Conservation (phyloP, 371 early-diverging fungal genomes). For the Actinomortierella ambigua region DNA sequence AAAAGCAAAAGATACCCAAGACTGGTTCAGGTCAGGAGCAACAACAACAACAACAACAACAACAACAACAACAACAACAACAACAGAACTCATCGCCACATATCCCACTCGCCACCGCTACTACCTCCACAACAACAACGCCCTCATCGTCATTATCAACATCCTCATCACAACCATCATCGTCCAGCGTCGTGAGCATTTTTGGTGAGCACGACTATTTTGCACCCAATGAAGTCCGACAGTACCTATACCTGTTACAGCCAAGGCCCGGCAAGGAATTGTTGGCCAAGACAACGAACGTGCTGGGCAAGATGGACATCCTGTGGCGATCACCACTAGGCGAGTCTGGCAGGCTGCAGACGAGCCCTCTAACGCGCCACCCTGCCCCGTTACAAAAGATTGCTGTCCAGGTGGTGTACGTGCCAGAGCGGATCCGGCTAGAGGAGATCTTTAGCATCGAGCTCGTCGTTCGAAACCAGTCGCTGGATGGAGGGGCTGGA, state of each 20-base stretch:
- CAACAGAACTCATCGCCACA: not conserved
- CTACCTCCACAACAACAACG: too few relatives aligned
- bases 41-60: not conserved
- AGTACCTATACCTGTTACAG: constrained; percentile 86
- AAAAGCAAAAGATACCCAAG: constrained; percentile 11
- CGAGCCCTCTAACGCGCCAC: constrained; percentile 90
- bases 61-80: not conserved
- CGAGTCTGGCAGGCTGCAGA: constrained; percentile 89
- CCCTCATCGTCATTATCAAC: constrained; percentile 7
- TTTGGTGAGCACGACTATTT: constrained; percentile 67
- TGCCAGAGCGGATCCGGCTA: constrained; percentile 53
- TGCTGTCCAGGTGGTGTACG: constrained; percentile 67
- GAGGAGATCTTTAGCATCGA: constrained; percentile 74
- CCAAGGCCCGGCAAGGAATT: constrained; percentile 67
- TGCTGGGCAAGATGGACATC: constrained; percentile 93
- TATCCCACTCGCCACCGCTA: too few relatives aligned
- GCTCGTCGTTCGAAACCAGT: constrained; percentile 58
- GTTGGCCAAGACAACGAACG: constrained; percentile 74
- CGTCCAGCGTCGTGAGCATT: constrained; percentile 39
- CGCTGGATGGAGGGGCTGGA: too few relatives aligned
- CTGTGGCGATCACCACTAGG: constrained; percentile 90
- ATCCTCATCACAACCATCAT: not conserved
- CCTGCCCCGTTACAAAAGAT: constrained; percentile 77
- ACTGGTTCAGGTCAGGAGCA: constrained; percentile 15
- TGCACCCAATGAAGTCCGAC: constrained; percentile 82